These are phyloP conservation scores for Emmonsiellopsis sp. DNA, from an alignment of 2,329 filamentous ascomycete genomes.

Conservation along the genomic window DNA sequence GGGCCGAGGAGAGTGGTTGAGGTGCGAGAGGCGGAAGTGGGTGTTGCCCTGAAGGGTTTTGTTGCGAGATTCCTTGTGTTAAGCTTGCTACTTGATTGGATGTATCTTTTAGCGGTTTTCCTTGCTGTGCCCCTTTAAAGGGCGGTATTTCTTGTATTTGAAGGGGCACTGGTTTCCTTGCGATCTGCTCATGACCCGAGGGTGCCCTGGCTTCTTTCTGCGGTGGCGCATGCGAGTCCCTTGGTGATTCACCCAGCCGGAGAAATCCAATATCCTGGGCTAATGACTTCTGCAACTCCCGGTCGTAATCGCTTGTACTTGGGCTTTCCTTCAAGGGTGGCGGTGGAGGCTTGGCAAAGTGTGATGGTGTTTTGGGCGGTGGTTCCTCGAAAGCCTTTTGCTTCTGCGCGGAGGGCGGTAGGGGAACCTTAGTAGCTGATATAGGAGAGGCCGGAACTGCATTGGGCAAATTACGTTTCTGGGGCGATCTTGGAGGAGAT, in stretches of 20 bases:
- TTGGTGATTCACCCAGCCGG: conserved; percentile 24
- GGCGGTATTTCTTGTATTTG: conserved; percentile 25
- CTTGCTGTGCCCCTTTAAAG: conserved; percentile 20
- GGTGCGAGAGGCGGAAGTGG: conserved; percentile 22
- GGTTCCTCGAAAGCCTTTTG: conserved; percentile 40
- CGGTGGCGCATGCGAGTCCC: conserved; percentile 12
- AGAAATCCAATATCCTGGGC: conserved; percentile 34
- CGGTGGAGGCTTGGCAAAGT: conserved; percentile 34
- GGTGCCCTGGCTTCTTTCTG: conserved; percentile 8
- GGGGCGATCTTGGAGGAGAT: conserved; percentile 19
- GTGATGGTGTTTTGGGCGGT: conserved; percentile 38
- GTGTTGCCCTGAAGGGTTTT: conserved; percentile 16
- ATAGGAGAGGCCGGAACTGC: conserved; percentile 17
- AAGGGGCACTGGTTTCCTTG: conserved; percentile 21
- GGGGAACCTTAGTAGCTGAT: conserved; percentile 53
- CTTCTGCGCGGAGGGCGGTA: conserved; percentile 53
- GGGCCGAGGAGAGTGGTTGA: conserved; percentile 7
- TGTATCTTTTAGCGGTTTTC: conserved; percentile 13
- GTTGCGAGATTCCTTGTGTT: conserved; percentile 2
- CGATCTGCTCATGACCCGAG: conserved; percentile 9
- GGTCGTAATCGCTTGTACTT: conserved; percentile 32
- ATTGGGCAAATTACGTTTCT: conserved; percentile 40
- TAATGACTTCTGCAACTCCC: conserved; percentile 32
- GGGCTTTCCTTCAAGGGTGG: conserved; percentile 26
- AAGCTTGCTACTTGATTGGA: conserved; percentile 5